A percentile compares a stretch with the other conserved stretches of the same genome.
phyloP scores from a whole-genome alignment of 192 early-diverging fungal genomes.

The Mortierella claussenii region DNA sequence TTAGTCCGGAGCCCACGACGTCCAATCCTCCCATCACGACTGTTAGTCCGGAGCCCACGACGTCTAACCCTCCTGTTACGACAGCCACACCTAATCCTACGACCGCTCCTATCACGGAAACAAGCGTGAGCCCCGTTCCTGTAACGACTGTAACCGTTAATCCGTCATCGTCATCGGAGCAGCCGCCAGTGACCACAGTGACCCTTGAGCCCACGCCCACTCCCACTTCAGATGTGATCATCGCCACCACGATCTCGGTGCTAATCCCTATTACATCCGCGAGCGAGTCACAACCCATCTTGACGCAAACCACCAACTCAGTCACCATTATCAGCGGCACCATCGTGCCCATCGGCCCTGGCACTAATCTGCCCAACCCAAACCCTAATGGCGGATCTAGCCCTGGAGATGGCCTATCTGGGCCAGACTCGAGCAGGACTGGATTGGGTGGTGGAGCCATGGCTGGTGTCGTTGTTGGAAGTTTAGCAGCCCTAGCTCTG shows the following conservation, averaged over 20 bases:
- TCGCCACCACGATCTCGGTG: slow-evolving; percentile 10
- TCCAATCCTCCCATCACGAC: background rate
- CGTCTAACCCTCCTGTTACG: background rate
- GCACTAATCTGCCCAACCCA: background rate
- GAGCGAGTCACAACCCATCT: slow-evolving; percentile 9
- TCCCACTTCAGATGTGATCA: background rate
- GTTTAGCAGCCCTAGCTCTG: slow-evolving; percentile 21
- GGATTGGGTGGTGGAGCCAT: slow-evolving; percentile 26
- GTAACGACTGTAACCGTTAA: slow-evolving; percentile 9
- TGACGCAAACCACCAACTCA: slow-evolving; percentile 15
- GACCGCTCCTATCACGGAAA: background rate
- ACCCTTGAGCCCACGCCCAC: slow-evolving; percentile 10
- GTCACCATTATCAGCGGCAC: slow-evolving; percentile 41
- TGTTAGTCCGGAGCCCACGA: background rate
- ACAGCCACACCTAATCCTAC: background rate
- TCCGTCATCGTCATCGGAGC: background rate
- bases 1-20: too few species aligned
- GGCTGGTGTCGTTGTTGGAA: slow-evolving; percentile 38
- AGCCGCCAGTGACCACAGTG: background rate
- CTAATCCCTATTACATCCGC: slow-evolving; percentile 10
- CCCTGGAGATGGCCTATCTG: background rate
- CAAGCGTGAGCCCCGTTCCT: background rate
- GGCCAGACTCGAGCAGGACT: slow-evolving; percentile 10
- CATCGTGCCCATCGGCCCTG: slow-evolving; percentile 5
- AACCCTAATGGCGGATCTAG: background rate